A percentile compares a stretch with the other conserved stretches of the same genome.
Evolutionary conservation across 1,139 yeast species (phyloP).

Genomic region (Scheffersomyces segobiensis): DNA sequence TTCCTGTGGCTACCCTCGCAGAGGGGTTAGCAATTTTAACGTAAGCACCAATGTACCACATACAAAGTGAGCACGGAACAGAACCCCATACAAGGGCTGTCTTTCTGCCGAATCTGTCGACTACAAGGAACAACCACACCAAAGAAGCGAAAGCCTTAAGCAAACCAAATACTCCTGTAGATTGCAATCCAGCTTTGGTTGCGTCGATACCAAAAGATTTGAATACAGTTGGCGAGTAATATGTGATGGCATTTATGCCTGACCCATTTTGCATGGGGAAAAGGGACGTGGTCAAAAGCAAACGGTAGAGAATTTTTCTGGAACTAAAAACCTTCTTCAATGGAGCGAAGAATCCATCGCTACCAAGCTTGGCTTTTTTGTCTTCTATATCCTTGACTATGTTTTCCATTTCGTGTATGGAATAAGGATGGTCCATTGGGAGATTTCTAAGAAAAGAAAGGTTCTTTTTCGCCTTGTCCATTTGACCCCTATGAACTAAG

Average conservation of each 20-base stretch:
- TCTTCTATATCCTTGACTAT: slow-evolving; percentile 24
- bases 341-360: slow-evolving; percentile 27
- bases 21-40: slow-evolving; percentile 43
- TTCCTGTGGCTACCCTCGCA: slow-evolving; percentile 25
- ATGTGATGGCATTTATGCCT: slow-evolving; percentile 37
- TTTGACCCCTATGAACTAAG: slow-evolving; percentile 34
- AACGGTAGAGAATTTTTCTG: slow-evolving; percentile 24
- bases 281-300: slow-evolving; percentile 27
- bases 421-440: slow-evolving; percentile 24
- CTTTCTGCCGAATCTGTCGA: slow-evolving; percentile 51
- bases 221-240: slow-evolving; percentile 35
- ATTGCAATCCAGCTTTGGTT: slow-evolving; percentile 44
- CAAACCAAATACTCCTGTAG: slow-evolving; percentile 62
- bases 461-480: slow-evolving; percentile 35
- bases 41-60: slow-evolving; percentile 53
- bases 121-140: slow-evolving; percentile 44
- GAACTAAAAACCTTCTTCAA: slow-evolving; percentile 22
- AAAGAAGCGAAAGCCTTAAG: slow-evolving; percentile 46
- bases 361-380: slow-evolving; percentile 18
- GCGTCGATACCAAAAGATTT: slow-evolving; percentile 32
- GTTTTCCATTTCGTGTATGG: slow-evolving; percentile 24
- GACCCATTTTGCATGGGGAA: slow-evolving; percentile 36
- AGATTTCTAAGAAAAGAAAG: slow-evolving; percentile 30
- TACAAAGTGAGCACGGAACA: slow-evolving; percentile 46
- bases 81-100: slow-evolving; percentile 43